A percentile compares a stretch with the other conserved stretches of the same genome.
These are phyloP conservation scores for Trichoderma koningiopsis DNA, from an alignment of 2,329 filamentous ascomycete genomes.

Conservation along the genomic window DNA sequence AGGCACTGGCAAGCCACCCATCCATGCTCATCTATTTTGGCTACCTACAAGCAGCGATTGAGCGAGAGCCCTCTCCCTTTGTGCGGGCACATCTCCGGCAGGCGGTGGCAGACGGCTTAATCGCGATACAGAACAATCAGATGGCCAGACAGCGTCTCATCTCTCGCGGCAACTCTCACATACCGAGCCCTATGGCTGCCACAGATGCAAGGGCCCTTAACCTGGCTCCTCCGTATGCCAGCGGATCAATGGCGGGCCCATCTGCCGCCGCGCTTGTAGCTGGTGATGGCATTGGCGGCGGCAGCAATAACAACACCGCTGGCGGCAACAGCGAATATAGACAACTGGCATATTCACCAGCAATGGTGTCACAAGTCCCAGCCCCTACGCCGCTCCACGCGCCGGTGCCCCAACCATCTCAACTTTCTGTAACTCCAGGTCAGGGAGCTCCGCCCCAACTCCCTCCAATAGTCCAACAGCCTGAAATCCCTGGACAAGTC, in stretches of 20 bases:
- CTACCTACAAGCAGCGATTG: slow-evolving; percentile 55
- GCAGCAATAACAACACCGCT: neutral
- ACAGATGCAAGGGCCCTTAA: neutral
- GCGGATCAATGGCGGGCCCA: slow-evolving; percentile 4
- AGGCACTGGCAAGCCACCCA: slow-evolving; percentile 51
- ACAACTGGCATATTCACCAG: neutral
- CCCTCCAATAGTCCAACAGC: neutral
- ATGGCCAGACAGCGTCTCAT: slow-evolving; percentile 32
- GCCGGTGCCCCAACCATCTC: slow-evolving; percentile 6
- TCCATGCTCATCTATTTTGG: slow-evolving; percentile 51
- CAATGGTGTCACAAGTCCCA: neutral
- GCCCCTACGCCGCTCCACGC: neutral
- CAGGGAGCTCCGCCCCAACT: slow-evolving; percentile 7
- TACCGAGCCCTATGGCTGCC: neutral
- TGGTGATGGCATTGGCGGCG: neutral
- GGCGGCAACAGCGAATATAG: slow-evolving; percentile 1
- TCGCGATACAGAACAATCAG: slow-evolving; percentile 51
- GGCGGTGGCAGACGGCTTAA: slow-evolving; percentile 50
- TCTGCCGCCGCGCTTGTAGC: neutral
- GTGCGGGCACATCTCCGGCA: slow-evolving; percentile 53
- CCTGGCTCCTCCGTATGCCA: neutral
- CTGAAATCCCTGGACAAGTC: neutral
- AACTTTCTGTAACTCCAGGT: neutral
- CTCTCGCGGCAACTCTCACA: slow-evolving; percentile 4
- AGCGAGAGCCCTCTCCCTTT: slow-evolving; percentile 52